Evolutionary conservation across 169 alveolate genomes (phyloP).

Genomic region (Plasmodium cynomolgi): DNA sequence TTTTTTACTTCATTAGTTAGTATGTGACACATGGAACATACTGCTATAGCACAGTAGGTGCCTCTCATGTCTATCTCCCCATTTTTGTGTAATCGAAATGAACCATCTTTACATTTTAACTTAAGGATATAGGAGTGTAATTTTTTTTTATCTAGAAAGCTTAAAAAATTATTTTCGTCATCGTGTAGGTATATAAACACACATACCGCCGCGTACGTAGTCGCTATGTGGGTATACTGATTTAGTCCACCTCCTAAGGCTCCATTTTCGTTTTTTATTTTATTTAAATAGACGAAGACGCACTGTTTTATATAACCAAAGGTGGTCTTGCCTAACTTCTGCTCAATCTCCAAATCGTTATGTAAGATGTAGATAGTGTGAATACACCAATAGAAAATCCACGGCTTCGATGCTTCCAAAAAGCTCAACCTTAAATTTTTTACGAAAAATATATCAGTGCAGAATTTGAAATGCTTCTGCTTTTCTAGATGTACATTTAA

Average conservation of each 20-base stretch:
- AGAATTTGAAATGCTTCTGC: conserved; percentile 59
- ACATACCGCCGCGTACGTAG: conserved; percentile 94
- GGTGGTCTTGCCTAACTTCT: conserved; percentile 42
- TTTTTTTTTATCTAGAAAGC: conserved; percentile 89
- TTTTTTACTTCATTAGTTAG: conserved; percentile 89
- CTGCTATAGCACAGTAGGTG: conserved; percentile 93
- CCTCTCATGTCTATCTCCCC: conserved; percentile 98
- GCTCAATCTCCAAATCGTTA: conserved; percentile 59
- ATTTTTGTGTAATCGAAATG: conserved; percentile 90
- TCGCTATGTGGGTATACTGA: conserved; percentile 92
- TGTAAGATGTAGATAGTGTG: conserved; percentile 50
- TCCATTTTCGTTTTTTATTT: conserved; percentile 81
- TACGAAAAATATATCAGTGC: conserved; percentile 68
- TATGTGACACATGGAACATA: conserved; percentile 92
- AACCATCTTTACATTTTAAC: conserved; percentile 92
- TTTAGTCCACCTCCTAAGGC: conserved; percentile 94
- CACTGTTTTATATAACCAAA: conserved; percentile 48
- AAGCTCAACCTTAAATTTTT: conserved; percentile 46
- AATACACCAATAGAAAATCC: conserved; percentile 76
- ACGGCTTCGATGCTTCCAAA: conserved; percentile 74
- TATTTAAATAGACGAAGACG: conserved; percentile 52
- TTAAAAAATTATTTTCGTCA: conserved; percentile 84
- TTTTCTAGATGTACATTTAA: conserved; percentile 66
- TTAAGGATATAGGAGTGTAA: conserved; percentile 89
- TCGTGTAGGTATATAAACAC: conserved; percentile 77